These are phyloP conservation scores for Penicillium occitanis DNA, from an alignment of 2,329 filamentous ascomycete genomes.

Conservation along the genomic window DNA sequence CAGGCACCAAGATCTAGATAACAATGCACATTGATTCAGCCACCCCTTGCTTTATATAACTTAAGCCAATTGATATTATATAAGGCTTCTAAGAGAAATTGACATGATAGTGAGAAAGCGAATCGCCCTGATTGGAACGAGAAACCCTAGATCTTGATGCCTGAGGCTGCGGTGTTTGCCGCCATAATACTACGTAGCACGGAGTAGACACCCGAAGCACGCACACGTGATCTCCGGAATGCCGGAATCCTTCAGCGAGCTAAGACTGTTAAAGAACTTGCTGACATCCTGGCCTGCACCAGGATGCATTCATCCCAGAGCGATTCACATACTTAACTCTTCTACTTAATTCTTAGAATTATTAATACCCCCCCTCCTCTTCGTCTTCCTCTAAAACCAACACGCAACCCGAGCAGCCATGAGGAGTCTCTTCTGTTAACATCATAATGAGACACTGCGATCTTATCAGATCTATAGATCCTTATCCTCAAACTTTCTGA, in stretches of 20 bases:
- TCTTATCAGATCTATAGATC: conserved; percentile 13
- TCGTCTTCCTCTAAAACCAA: not conserved
- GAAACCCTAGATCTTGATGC: no score
- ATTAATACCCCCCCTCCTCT: not conserved
- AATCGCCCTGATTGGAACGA: no score
- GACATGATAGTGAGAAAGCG: no score
- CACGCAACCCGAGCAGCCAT: not conserved
- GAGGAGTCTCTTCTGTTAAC: not conserved
- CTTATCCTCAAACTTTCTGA: conserved; percentile 3
- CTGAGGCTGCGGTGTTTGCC: no score
- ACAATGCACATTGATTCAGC: no score
- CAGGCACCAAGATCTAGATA: no score
- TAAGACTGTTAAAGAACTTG: not conserved
- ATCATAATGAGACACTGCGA: not conserved
- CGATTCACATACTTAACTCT: not conserved
- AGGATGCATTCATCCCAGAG: not conserved
- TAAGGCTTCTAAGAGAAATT: no score
- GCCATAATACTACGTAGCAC: no score
- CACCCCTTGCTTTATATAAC: no score
- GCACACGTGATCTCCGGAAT: conserved; percentile 12
- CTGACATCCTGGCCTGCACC: not conserved
- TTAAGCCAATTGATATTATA: no score
- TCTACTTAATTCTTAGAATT: not conserved
- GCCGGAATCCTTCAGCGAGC: not conserved
- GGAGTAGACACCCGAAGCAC: not conserved